A percentile compares a stretch with the other conserved stretches of the same genome.
Evolutionary conservation across 2,329 filamentous ascomycete species (phyloP).

Genomic region (Paraphaeosphaeria sporulosa): DNA sequence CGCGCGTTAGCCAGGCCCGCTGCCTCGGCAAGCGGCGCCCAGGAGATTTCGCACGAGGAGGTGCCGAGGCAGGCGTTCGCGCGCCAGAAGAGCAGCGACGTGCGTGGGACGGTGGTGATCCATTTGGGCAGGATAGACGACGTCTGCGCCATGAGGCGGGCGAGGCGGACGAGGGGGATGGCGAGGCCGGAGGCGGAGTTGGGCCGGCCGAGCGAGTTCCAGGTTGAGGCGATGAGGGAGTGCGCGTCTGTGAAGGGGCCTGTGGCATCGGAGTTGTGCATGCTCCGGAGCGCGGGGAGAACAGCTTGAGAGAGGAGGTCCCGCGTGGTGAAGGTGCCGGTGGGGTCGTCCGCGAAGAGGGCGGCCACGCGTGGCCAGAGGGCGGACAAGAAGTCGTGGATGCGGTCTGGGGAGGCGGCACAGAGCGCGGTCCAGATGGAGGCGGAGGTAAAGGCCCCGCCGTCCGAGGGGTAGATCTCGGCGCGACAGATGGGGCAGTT

Average conservation of each 20-base stretch:
- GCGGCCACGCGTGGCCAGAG: slow-evolving; percentile 30
- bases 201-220: slow-evolving; percentile 36
- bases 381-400: slow-evolving; percentile 27
- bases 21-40: slow-evolving; percentile 34
- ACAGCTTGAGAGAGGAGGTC: slow-evolving; percentile 30
- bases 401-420: slow-evolving; percentile 28
- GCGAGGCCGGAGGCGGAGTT: slow-evolving; percentile 33
- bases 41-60: slow-evolving; percentile 24
- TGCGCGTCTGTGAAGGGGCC: slow-evolving; percentile 30
- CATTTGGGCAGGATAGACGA: slow-evolving; percentile 31
- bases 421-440: slow-evolving; percentile 38
- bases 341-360: slow-evolving; percentile 29
- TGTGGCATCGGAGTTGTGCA: slow-evolving; percentile 4
- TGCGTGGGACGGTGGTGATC: slow-evolving; percentile 31
- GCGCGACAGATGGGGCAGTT: slow-evolving; percentile 40
- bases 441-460: slow-evolving; percentile 25
- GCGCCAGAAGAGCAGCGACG: slow-evolving; percentile 36
- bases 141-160: slow-evolving; percentile 36
- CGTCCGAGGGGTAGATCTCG: slow-evolving; percentile 18
- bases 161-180: slow-evolving; percentile 39
- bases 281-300: slow-evolving; percentile 28
- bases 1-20: slow-evolving; percentile 19
- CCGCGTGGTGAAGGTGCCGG: slow-evolving; percentile 27
- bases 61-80: slow-evolving; percentile 37
- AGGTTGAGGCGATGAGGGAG: slow-evolving; percentile 33